Base-by-base conservation (phyloP, 1,139 yeast species). In the Blastobotrys aristatus region DNA sequence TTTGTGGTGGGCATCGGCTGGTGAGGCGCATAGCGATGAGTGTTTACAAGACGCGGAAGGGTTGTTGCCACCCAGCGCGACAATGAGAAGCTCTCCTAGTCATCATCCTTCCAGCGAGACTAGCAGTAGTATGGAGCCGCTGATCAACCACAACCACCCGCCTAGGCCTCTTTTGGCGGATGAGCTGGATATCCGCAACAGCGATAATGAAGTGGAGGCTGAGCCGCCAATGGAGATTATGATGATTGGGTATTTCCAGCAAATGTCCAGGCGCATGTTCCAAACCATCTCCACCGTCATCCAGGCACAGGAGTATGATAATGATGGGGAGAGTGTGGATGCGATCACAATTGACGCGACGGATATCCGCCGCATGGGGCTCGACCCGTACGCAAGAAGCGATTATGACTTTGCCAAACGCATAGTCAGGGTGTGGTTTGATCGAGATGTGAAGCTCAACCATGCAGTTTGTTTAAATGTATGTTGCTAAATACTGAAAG, bases 1-100 rank as follows among this genome's bases (percentile, higher is more conserved):
- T 51, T 73, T 84, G 34, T 84, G 92, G 88, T 84, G 89, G 83
- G 90, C 92, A 1, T 79, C 87, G 30, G 94, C 95, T 2, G 95
- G 95, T 4, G 82, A 77, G 52, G 72, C 74, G 42, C 68, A 70
- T 35, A 65, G 67, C 30, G 53, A 66, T 8, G 72, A 71, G 51
- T 63, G 68, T 22, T 69, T 68, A 41, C 60, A 59, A 21, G 66
- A 65, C 33, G 37, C 55, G 8, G 65, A 58, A 17, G 59, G 58
- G 16, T 39, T 52, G 20, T 51, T 51, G n/a, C 38, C 38, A 3
- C 21, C 20, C 8, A 17, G 18, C 20, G 4, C 11, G 2, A 32
- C 36, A 17, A 21, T 21, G 20, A 32, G 36, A 10, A 21, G 36
- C 5, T 32, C 36, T n/a, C n/a, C n/a, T n/a, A n/a, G n/a, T n/a